Base-by-base conservation (phyloP, 2,329 filamentous ascomycete genomes). In the Diaporthe capsici region DNA sequence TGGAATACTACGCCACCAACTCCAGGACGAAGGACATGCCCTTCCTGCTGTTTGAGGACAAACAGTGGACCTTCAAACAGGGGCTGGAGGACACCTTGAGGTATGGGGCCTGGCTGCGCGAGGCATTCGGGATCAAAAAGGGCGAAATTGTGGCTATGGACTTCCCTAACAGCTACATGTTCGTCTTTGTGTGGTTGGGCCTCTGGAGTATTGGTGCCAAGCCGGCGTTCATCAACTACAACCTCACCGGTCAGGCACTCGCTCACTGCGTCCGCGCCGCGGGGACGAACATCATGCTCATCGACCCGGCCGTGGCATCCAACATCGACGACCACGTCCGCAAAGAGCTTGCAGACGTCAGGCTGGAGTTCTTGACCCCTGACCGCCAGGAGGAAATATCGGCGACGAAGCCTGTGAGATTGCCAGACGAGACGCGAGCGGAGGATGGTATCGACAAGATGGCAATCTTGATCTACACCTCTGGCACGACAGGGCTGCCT, bases 181-280 rank as follows among this genome's bases (percentile, higher is more conserved):
- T 95, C 80, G 81, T 96, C 39, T 94, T 96, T 81, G 77, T 97
- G 12, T 91, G 92, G 88, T 87, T 96, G 73, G 95, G 93, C 0
- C 84, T 98, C 44, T 98, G 95, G 95, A 91, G 92, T 42, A 91
- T 98, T 75, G 95, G 95, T 15, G 95, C 94, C 0, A 92, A 92
- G 74, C 95, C 95, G 0, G 95, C 95, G 0, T 95, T 97, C 79
- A 93, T 98, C 85, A 98, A 98, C 84, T 96, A 96, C 84, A 97
- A 97, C 81, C 86, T 98, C 67, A 88, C 90, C 0, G 93, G 92
- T 17, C 90, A 93, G 39, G 88, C 94, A 0, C 86, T 98, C 77
- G 83, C 90, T 4, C 95, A 98, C 83, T 96, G 94, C 79, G 87
- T 97, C 60, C 90, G 88, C 78, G 90, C 91, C 2, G 93, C 94